Conservation (phyloP, 1,139 yeast species). For the Blastobotrys niveus region DNA sequence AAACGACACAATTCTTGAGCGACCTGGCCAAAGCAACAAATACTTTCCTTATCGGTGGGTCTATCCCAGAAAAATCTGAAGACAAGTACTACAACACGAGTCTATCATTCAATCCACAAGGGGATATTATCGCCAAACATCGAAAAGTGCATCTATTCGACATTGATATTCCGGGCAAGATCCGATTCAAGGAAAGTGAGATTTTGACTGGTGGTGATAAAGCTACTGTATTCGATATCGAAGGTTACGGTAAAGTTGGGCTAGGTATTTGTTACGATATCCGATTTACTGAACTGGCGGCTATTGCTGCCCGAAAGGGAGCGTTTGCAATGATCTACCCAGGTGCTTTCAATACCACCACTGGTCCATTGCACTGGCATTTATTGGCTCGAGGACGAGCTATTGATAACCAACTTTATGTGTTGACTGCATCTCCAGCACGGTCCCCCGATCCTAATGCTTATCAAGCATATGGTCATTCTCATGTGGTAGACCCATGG, state of each 20-base stretch:
- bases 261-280: slow-evolving; percentile 90
- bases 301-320: slow-evolving; percentile 64
- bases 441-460: slow-evolving; percentile 62
- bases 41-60: slow-evolving; percentile 77
- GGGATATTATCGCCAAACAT: slow-evolving; percentile 76
- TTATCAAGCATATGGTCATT: slow-evolving; percentile 92
- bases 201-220: slow-evolving; percentile 72
- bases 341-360: slow-evolving; percentile 91
- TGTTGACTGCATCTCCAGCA: slow-evolving; percentile 82
- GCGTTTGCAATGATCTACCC: slow-evolving; percentile 92
- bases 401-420: slow-evolving; percentile 80
- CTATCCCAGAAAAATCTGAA: slow-evolving; percentile 71
- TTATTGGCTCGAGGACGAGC: slow-evolving; percentile 81
- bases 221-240: slow-evolving; percentile 67
- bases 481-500: slow-evolving; percentile 77
- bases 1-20: slow-evolving; percentile 58
- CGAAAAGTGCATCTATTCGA: slow-evolving; percentile 87
- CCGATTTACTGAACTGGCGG: slow-evolving; percentile 86
- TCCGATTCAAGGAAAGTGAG: slow-evolving; percentile 75
- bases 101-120: slow-evolving; percentile 62
- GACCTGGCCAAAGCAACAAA: slow-evolving; percentile 55
- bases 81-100: slow-evolving; percentile 74
- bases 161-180: slow-evolving; percentile 83
- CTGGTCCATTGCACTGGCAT: slow-evolving; percentile 95
- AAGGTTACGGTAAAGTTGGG: slow-evolving; percentile 72